Percentiles rank a stretch among this genome's conserved stretches.
Evolutionary conservation across 148 eudicot genomes (phyloP).

Genomic region (Silene latifolia): DNA sequence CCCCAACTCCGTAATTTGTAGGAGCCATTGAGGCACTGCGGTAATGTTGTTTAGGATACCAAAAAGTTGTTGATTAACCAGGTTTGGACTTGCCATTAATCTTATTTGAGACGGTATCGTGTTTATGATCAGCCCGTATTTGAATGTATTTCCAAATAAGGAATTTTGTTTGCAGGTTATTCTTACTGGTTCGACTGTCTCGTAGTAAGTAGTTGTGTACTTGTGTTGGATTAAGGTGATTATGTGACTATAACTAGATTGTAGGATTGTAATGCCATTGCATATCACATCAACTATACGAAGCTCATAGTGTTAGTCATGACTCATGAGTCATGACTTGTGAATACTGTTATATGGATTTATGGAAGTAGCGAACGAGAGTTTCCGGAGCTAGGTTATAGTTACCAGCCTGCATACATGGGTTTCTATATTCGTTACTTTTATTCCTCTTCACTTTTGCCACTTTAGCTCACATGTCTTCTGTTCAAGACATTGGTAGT

Average conservation of each 20-base stretch:
- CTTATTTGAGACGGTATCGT: neutral
- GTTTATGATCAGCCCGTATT: neutral
- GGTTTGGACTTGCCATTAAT: too few relatives aligned
- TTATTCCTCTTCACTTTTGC: neutral
- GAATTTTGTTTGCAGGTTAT: too few relatives aligned
- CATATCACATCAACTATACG: neutral
- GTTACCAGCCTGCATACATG: neutral
- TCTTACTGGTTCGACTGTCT: too few relatives aligned
- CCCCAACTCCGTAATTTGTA: too few relatives aligned
- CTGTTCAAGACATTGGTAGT: neutral
- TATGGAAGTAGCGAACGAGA: too few relatives aligned
- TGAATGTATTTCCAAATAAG: neutral
- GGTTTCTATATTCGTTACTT: neutral
- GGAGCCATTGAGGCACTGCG: too few relatives aligned
- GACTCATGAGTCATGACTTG: neutral
- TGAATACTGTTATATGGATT: neutral
- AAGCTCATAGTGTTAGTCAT: neutral
- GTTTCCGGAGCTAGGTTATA: neutral
- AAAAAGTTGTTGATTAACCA: too few relatives aligned
- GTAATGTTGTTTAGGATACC: too few relatives aligned
- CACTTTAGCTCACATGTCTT: neutral
- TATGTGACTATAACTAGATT: too few relatives aligned
- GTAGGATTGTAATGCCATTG: neutral
- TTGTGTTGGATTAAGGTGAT: too few relatives aligned
- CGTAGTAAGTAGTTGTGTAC: too few relatives aligned